Evolutionary conservation across 306 rosid genomes (phyloP).

Genomic region (Acacia melanoxylon): DNA sequence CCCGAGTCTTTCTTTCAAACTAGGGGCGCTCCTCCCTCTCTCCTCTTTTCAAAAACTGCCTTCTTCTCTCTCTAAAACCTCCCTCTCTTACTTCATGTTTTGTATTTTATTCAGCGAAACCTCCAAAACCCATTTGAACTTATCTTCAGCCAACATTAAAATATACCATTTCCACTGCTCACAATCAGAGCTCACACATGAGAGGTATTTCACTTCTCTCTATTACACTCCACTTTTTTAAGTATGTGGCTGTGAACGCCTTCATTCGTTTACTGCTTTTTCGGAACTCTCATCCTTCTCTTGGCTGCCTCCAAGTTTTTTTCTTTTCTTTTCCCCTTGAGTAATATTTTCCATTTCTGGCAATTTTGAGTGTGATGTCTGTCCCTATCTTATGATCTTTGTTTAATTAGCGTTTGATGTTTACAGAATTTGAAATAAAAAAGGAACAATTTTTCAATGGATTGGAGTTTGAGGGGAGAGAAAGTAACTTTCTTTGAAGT

Average conservation of each 20-base stretch:
- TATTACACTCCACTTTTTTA: constrained; percentile 3
- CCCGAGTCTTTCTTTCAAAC: constrained; percentile 54
- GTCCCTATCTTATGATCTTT: not conserved
- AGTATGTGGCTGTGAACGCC: constrained; percentile 12
- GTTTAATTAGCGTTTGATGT: constrained; percentile 29
- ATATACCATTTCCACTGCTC: not conserved
- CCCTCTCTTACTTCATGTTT: constrained; percentile 28
- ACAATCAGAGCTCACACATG: constrained; percentile 46
- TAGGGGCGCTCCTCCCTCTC: constrained; percentile 49
- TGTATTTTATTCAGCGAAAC: constrained; percentile 30
- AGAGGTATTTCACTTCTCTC: constrained; percentile 1
- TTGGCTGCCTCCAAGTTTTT: not conserved
- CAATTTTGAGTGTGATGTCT: not conserved
- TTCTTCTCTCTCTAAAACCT: constrained; percentile 42
- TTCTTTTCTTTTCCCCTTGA: not conserved
- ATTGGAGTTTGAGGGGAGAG: constrained; percentile 28
- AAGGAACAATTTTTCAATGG: not conserved
- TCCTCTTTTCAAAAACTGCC: constrained; percentile 30
- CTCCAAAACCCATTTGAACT: constrained; percentile 47
- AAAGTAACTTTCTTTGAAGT: constrained; percentile 47
- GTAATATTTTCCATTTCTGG: not conserved
- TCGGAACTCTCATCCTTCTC: constrained; percentile 11
- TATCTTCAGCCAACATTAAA: constrained; percentile 37
- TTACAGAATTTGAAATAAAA: constrained; percentile 18
- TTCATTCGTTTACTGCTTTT: constrained; percentile 47